Evolutionary conservation across 768 basidiomycete genomes (phyloP).

Genomic region (Mycena filopes): DNA sequence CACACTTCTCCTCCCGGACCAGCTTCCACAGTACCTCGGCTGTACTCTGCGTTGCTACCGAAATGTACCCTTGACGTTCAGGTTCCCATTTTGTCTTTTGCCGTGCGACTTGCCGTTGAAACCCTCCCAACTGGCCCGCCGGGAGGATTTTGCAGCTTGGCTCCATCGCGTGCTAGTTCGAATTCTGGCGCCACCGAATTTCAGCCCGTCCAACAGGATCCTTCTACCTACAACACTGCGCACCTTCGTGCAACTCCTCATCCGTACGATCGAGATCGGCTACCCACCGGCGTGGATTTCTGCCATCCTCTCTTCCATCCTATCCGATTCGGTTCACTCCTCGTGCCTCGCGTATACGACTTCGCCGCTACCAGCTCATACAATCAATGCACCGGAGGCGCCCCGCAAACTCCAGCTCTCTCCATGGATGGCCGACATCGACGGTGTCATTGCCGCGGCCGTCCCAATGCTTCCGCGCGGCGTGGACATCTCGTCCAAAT

Average conservation of each 20-base stretch:
- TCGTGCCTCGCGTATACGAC: constrained; percentile 5
- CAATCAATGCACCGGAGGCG: background rate
- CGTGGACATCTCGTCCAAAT: background rate
- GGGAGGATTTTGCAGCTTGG: background rate
- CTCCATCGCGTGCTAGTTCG: constrained; percentile 3
- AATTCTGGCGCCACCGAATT: background rate
- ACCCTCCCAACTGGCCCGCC: background rate
- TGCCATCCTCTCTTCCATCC: constrained; percentile 1
- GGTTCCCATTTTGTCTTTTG: too few species aligned
- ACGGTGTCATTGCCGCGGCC: background rate
- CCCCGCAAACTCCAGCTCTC: constrained; percentile 4
- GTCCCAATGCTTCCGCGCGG: background rate
- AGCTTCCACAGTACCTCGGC: constrained; percentile 3
- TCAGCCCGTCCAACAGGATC: background rate
- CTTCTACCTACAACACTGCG: constrained; percentile 10
- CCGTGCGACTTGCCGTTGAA: constrained; percentile 1
- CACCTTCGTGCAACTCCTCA: too few species aligned
- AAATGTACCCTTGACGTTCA: too few species aligned
- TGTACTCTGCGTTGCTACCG: too few species aligned
- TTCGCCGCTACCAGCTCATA: background rate
- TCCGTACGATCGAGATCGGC: background rate
- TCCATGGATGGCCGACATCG: constrained; percentile 12
- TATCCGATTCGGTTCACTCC: constrained; percentile 8
- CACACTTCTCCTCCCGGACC: background rate
- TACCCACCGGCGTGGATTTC: background rate